A percentile compares a stretch with the other conserved stretches of the same genome.
Evolutionary conservation across 2,329 filamentous ascomycete species (phyloP).

Genomic region (Calonectria hawksworthii): DNA sequence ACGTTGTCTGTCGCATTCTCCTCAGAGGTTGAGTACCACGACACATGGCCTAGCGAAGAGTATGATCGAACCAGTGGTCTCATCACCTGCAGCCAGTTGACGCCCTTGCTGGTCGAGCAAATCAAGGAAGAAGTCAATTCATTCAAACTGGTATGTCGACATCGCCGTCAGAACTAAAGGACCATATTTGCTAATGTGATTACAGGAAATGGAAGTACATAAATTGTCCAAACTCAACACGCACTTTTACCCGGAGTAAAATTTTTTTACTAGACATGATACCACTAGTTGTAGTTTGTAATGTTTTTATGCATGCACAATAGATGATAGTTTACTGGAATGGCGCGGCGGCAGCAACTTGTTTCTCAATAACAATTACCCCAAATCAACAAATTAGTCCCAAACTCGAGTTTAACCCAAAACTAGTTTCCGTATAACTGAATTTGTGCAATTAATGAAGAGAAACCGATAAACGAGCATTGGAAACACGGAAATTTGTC

Average conservation of each 20-base stretch:
- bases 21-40: neutral
- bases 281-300: neutral
- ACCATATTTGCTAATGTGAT: neutral
- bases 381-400: neutral
- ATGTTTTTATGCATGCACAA: neutral
- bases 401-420: neutral
- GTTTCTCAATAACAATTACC: neutral
- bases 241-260: neutral
- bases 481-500: neutral
- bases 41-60: neutral
- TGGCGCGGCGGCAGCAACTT: neutral
- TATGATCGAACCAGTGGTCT: neutral
- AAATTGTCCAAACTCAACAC: constrained; percentile 2
- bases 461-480: neutral
- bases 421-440: neutral
- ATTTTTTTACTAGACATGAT: neutral
- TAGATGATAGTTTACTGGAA: neutral
- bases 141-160: neutral
- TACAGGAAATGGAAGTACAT: constrained; percentile 3
- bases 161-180: too few relatives aligned
- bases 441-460: neutral
- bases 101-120: neutral
- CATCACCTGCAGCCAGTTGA: neutral
- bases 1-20: neutral
- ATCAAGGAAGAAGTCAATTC: neutral